Base-by-base conservation (phyloP, 2,329 filamentous ascomycete genomes). In the Talaromyces sp. region DNA sequence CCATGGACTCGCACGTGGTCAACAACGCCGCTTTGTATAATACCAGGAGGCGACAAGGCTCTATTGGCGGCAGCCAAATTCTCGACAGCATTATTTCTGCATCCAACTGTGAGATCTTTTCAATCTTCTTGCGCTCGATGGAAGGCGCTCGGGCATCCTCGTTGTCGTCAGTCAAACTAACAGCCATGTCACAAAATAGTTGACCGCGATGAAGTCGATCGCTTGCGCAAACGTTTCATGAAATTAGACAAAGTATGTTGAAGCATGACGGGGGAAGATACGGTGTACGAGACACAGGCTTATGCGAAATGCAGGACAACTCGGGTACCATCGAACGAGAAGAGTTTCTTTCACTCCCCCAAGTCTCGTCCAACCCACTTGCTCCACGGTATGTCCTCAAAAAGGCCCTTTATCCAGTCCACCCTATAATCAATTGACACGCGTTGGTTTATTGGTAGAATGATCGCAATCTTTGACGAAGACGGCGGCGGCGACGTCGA, bases 401-500 rank as follows among this genome's bases (percentile, higher is more conserved):
- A 41, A 35, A 9, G 37, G 43, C 27, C 22, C 5, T 10, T 22
- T 3, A 50, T 47, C 33, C 27, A 31, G 27, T 31, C 5, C 3
- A 31, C 27, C 27, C 35, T 27, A 22, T 24, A n/a, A 13, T 14
- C 11, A 33, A 49, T 45, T 49, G 62, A 45, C 60, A 37, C 45
- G 13, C 8, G 37, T 16, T 35, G 45, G n/a, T 58, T 16, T 39
- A 9, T 54, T 56, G 3, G 37, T 67, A 93, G 91, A 80, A 97
- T 99, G 93, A 99, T 99, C 75, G 94, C 95, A 66, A 99, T 98
- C 73, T 98, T 99, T 76, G 95, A 99, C 79, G 95, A 98, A 80
- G 95, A 99, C 78, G 95, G 95, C 68, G 94, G 95, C 72, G 95
- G 95, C 74, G 92, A 97, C 73, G 95, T 99, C 72, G 95, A 99